A percentile compares a stretch with the other conserved stretches of the same genome.
phyloP scores from a whole-genome alignment of 768 basidiomycete genomes.

The Leccinum subgranulosum region DNA sequence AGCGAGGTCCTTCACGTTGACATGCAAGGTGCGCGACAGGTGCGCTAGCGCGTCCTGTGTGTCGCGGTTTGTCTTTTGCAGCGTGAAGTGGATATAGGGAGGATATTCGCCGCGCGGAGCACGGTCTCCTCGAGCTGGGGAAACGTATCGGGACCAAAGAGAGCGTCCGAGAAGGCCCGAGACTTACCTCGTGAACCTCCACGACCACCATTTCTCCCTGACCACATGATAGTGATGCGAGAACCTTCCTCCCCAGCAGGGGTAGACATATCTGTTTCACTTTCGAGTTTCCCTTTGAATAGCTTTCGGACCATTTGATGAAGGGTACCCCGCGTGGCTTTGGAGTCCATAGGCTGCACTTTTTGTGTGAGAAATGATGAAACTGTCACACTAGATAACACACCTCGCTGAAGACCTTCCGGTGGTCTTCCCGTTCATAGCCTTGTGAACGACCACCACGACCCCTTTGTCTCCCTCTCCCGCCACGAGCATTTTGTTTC shows the following conservation, averaged over 20 bases:
- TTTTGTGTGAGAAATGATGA: slow-evolving; percentile 11
- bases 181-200: slow-evolving; percentile 37
- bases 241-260: slow-evolving; percentile 62
- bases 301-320: slow-evolving; percentile 78
- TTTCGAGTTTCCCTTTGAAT: slow-evolving; percentile 83
- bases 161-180: not conserved
- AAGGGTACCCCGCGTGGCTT: slow-evolving; percentile 75
- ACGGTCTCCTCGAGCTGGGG: slow-evolving; percentile 37
- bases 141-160: not conserved
- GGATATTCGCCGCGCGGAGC: slow-evolving; percentile 64
- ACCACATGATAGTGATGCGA: slow-evolving; percentile 79
- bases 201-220: slow-evolving; percentile 46
- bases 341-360: slow-evolving; percentile 75
- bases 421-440: slow-evolving; percentile 54
- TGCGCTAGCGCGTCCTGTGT: slow-evolving; percentile 90
- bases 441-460: slow-evolving; percentile 40
- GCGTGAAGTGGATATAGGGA: slow-evolving; percentile 92
- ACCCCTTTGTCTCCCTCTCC: slow-evolving; percentile 44
- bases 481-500: slow-evolving; percentile 39
- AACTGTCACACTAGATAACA: slow-evolving; percentile 32
- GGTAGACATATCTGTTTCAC: slow-evolving; percentile 61
- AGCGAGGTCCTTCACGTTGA: slow-evolving; percentile 74
- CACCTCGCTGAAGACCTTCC: slow-evolving; percentile 82
- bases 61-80: slow-evolving; percentile 97
- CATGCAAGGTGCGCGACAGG: slow-evolving; percentile 74